Evolutionary conservation across 1,139 yeast species (phyloP), one percentile per base, ranked within the genome.

Genomic region (Lodderomyces margitis): DNA sequence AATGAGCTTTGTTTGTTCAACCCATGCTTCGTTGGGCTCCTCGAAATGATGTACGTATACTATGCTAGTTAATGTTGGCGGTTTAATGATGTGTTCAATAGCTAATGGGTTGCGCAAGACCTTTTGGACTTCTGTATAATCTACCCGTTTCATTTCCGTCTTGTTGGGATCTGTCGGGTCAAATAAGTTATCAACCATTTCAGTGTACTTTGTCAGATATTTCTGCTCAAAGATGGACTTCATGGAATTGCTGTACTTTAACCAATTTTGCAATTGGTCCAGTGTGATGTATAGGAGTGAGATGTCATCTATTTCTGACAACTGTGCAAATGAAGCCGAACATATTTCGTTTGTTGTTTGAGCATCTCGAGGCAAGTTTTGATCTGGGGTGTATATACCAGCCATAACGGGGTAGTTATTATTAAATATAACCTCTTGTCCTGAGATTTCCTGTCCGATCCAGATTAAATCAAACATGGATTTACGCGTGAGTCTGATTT

Each of bases 281-380:
- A 64, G 49, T 0, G 74, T 66, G 7, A 63, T 54, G 44, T 62
- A 68, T 3, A 67, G 27, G 24, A 69, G 50, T 1, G 56, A 46
- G 24, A 48, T 43, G 16, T 56, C 59, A 37, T 64, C 66, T 2
- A 23, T 46, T 17, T 56, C 64, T 36, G 53, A 51, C 2, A 66
- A 42, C 48, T 68, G 74, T 3, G 64, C 70, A 70, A 71, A 66
- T 3, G 74, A 66, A 8, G 70, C 47, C 5, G 73, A 66, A 45
- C 75, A 69, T 4, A 68, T 46, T 45, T 69, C 74, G 6, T 53
- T 53, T 1, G 72, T 53, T 12, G 49, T 38, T 1, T 60, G 56
- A 3, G 56, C 50, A 3, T 45, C 48, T 28, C 40, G 36, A 12
- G 16, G 62, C 54, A 31, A 46, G 46, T 35, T 60, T 59, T 24